Percentiles rank a stretch among this genome's conserved stretches.
Evolutionary conservation across 768 basidiomycete species (phyloP).

Genomic region (Pilatotrama ljubarskyi): DNA sequence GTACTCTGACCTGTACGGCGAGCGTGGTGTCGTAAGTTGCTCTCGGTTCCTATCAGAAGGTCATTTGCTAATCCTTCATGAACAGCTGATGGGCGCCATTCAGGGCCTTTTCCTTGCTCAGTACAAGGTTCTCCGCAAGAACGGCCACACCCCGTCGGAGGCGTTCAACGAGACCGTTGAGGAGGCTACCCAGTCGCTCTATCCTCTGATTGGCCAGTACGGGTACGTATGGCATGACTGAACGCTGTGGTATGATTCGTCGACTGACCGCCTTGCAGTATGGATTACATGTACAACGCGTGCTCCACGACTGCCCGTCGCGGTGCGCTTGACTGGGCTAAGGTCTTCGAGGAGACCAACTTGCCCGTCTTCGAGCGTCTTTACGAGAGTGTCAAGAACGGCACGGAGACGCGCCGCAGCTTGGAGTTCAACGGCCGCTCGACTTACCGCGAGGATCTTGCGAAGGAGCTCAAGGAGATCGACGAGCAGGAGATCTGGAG

Average conservation of each 20-base stretch:
- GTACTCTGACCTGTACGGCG: constrained; percentile 98
- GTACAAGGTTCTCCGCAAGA: constrained; percentile 95
- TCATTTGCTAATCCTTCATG: constrained; percentile 2
- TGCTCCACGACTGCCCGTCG: constrained; percentile 99
- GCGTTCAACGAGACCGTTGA: constrained; percentile 99
- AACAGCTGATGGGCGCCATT: constrained; percentile 93
- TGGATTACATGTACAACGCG: constrained; percentile 99
- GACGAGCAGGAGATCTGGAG: constrained; percentile 99
- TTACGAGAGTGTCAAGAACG: constrained; percentile 92
- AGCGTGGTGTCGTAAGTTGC: constrained; percentile 93
- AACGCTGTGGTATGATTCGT: background rate
- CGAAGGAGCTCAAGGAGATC: constrained; percentile 90
- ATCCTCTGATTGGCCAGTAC: constrained; percentile 93
- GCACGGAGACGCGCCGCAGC: constrained; percentile 95
- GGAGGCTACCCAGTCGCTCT: constrained; percentile 99
- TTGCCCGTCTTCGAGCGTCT: constrained; percentile 91
- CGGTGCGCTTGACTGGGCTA: constrained; percentile 99
- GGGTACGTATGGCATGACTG: constrained; percentile 54
- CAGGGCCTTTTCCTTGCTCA: constrained; percentile 99
- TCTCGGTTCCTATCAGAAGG: background rate
- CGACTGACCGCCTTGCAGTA: constrained; percentile 44
- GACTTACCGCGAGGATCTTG: constrained; percentile 92
- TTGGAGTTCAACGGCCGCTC: constrained; percentile 93
- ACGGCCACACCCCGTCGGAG: constrained; percentile 96
- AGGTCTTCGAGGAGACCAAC: constrained; percentile 93